Conservation (phyloP, 208 protist genomes). For the Ichthyophonus hoferi region DNA sequence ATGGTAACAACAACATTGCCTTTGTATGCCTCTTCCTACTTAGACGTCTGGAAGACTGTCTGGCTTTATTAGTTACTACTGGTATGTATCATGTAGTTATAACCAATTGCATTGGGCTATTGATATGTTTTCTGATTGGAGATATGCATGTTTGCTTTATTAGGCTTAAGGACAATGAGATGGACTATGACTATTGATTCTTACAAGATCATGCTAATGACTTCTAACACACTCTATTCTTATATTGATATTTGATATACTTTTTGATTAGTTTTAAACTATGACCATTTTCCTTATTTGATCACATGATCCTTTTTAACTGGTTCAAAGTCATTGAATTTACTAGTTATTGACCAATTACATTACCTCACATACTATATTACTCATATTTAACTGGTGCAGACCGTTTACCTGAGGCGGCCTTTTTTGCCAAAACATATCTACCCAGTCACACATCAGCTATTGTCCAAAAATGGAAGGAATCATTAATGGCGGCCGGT, state of each 20-base stretch:
- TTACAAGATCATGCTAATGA: no score
- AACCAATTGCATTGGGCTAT: background rate
- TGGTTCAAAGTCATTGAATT: no score
- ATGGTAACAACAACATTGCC: slow-evolving; percentile 41
- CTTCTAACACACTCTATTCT: no score
- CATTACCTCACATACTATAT: no score
- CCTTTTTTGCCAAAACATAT: slow-evolving; percentile 47
- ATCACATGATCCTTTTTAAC: no score
- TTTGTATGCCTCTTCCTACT: slow-evolving; percentile 40
- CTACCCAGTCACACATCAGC: background rate
- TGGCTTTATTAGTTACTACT: slow-evolving; percentile 34
- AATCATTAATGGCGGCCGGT: background rate
- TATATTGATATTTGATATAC: no score
- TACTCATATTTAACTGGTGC: no score
- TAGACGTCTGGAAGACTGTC: slow-evolving; percentile 19
- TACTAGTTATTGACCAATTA: no score
- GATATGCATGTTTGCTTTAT: background rate
- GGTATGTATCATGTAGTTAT: background rate
- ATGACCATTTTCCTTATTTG: no score
- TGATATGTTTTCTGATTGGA: background rate
- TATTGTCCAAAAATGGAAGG: slow-evolving; percentile 31
- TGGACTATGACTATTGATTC: background rate
- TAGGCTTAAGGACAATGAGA: background rate
- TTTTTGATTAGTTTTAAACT: no score
- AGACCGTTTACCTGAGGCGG: slow-evolving; percentile 36